Conservation (phyloP, 352 stramenopile genomes). For the Globisporangium yorkense region DNA sequence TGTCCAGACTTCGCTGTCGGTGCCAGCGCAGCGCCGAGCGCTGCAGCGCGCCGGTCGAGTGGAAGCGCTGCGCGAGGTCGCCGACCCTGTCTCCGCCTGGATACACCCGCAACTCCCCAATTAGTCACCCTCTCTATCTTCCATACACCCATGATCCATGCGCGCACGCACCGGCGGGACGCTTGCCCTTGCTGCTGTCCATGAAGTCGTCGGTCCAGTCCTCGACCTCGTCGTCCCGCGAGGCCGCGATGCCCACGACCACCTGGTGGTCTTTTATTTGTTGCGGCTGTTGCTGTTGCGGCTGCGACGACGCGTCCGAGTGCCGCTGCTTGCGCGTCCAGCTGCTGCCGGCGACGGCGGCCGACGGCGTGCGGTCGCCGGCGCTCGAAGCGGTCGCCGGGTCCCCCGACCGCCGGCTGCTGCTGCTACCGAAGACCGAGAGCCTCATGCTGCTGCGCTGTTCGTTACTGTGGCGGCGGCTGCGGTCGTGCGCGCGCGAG, state of each 20-base stretch:
- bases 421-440: neutral
- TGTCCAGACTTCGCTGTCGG: conserved; percentile 26
- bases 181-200: conserved; percentile 9
- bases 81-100: neutral
- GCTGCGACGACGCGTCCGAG: conserved; percentile 8
- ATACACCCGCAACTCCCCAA: neutral
- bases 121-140: neutral
- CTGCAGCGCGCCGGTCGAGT: conserved; percentile 18
- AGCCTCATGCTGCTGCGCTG: neutral
- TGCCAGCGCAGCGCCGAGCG: conserved; percentile 23
- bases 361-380: neutral
- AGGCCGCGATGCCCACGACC: conserved; percentile 64
- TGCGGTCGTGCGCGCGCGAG: neutral
- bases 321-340: conserved; percentile 10
- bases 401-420: neutral
- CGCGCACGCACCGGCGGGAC: neutral
- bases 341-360: neutral
- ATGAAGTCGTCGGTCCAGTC: conserved; percentile 73
- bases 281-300: conserved; percentile 1
- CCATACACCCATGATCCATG: neutral
- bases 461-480: neutral
- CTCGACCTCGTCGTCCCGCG: conserved; percentile 61
- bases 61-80: conserved; percentile 14
- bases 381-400: neutral
- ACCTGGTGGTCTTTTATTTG: conserved; percentile 48